Evolutionary conservation across 768 basidiomycete genomes (phyloP), one percentile per base, ranked within the genome.

Genomic region (Roridomyces roridus): DNA sequence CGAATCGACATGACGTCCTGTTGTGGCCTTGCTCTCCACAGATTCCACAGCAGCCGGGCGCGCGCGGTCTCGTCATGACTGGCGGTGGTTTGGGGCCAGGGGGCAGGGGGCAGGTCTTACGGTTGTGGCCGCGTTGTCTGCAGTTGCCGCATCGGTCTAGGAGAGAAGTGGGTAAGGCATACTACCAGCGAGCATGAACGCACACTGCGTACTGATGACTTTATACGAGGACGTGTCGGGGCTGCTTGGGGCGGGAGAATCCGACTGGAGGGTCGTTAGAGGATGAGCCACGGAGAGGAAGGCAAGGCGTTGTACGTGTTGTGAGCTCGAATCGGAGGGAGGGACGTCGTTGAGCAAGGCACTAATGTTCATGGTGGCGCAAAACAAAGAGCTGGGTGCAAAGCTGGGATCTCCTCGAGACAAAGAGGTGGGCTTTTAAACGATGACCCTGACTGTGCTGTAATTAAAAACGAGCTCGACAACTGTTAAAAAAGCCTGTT

Each of bases 111-210:
- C 61, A 63, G 11, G 61, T 63, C 23, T 63, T 63, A 35, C 61
- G 57, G 34, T 63, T 63, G 35, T 63, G 61, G 11, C 61, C 61
- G 23, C 57, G 52, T 29, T 63, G 61, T 26, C 61, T 54, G 46
- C 61, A 63, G 53, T 63, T 63, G 17, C 57, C 57, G 50, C 61
- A 63, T 24, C 61, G 57, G 50, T 63, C 61, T 63, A 43, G 2
- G 15, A 5, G 23, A 46, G 24, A 41, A 2, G 21, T 54, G 24
- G 60, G 47, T 53, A 41, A 54, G 55, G 34, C n/a, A n/a, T 25
- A 6, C 3, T 39, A 28, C 48, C n/a, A 5, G 34, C 34, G 37
- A 23, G n/a, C n/a, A 44, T 17, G 34, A 55, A 55, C 57, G 61
- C 49, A 63, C 61, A 59, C 48, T 59, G 58, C 52, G 58, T 63